Percentiles rank a stretch among this genome's conserved stretches.
These are phyloP conservation scores for Graphiopsis chlorocephala DNA, from an alignment of 2,329 filamentous ascomycete species.

Conservation along the genomic window DNA sequence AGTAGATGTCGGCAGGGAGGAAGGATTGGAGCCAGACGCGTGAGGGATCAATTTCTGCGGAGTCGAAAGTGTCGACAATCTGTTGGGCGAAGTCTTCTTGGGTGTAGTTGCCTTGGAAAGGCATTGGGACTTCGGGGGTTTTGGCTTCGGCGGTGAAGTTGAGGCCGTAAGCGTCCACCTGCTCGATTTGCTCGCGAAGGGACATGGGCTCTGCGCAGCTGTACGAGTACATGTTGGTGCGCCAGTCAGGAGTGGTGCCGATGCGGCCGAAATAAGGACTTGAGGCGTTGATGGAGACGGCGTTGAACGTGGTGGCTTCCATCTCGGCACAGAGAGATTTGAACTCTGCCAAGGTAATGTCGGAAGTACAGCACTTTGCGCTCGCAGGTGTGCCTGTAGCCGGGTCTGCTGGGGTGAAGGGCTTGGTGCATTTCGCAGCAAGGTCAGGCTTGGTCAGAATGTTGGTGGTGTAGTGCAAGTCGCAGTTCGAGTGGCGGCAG, in stretches of 20 bases:
- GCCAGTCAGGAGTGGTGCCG: constrained; percentile 53
- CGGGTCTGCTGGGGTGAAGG: constrained; percentile 52
- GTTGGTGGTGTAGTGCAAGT: constrained; percentile 67
- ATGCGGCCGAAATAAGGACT: constrained; percentile 48
- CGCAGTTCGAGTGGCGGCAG: constrained; percentile 66
- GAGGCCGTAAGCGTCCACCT: constrained; percentile 51
- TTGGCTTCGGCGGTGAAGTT: constrained; percentile 68
- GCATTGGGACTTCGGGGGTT: constrained; percentile 66
- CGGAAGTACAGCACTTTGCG: constrained; percentile 69
- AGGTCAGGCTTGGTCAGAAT: constrained; percentile 62
- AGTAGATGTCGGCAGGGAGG: constrained; percentile 52
- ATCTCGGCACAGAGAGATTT: constrained; percentile 68
- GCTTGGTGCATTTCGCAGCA: constrained; percentile 61
- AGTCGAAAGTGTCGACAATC: constrained; percentile 59
- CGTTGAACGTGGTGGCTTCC: constrained; percentile 61
- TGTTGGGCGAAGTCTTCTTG: constrained; percentile 64
- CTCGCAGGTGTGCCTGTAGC: constrained; percentile 44
- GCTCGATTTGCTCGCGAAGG: constrained; percentile 60
- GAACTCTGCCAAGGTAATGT: constrained; percentile 67
- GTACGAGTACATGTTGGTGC: constrained; percentile 62
- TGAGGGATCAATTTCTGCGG: constrained; percentile 50
- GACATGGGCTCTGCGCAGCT: constrained; percentile 62
- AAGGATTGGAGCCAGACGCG: constrained; percentile 66
- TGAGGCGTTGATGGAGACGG: constrained; percentile 60
- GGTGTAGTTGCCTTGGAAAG: constrained; percentile 63